Conservation (phyloP, 768 basidiomycete genomes). For the Serpula lacrymans region DNA sequence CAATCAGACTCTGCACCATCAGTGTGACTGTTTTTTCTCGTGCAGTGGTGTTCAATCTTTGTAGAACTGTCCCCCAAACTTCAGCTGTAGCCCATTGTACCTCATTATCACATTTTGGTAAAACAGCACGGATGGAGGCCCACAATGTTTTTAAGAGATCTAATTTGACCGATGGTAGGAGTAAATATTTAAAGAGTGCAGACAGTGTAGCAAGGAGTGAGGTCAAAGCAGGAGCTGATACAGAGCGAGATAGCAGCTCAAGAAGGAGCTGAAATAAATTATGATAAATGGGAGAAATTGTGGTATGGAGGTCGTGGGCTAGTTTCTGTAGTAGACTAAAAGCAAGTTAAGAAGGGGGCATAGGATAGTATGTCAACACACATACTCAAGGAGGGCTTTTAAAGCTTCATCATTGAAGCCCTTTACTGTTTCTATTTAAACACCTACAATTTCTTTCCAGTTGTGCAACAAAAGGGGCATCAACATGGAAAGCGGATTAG, state of each 20-base stretch:
- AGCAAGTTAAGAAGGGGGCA: too few species aligned
- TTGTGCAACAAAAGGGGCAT: slow-evolving; percentile 82
- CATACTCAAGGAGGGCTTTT: slow-evolving; percentile 74
- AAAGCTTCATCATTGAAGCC: slow-evolving; percentile 69
- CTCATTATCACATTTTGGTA: slow-evolving; percentile 64
- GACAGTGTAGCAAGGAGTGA: slow-evolving; percentile 66
- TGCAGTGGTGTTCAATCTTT: slow-evolving; percentile 62
- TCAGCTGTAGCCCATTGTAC: slow-evolving; percentile 78
- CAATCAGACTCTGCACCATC: slow-evolving; percentile 48
- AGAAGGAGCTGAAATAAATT: slow-evolving; percentile 55
- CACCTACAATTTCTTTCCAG: slow-evolving; percentile 61
- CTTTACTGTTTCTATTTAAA: slow-evolving; percentile 61
- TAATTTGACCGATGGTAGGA: slow-evolving; percentile 57
- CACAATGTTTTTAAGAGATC: slow-evolving; percentile 60
- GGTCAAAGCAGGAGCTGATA: slow-evolving; percentile 59
- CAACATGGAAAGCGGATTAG: slow-evolving; percentile 60
- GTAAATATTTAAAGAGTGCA: slow-evolving; percentile 66
- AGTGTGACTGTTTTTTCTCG: slow-evolving; percentile 55
- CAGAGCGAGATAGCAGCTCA: slow-evolving; percentile 50
- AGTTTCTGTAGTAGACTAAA: slow-evolving; percentile 74
- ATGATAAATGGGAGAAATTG: slow-evolving; percentile 60
- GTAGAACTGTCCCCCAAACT: slow-evolving; percentile 78
- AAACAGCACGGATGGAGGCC: slow-evolving; percentile 43
- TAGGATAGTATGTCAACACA: slow-evolving; percentile 3
- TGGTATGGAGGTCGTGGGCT: slow-evolving; percentile 76